phyloP scores from a whole-genome alignment of 176 grass and related monocot species.

The Aegilops longissima region DNA sequence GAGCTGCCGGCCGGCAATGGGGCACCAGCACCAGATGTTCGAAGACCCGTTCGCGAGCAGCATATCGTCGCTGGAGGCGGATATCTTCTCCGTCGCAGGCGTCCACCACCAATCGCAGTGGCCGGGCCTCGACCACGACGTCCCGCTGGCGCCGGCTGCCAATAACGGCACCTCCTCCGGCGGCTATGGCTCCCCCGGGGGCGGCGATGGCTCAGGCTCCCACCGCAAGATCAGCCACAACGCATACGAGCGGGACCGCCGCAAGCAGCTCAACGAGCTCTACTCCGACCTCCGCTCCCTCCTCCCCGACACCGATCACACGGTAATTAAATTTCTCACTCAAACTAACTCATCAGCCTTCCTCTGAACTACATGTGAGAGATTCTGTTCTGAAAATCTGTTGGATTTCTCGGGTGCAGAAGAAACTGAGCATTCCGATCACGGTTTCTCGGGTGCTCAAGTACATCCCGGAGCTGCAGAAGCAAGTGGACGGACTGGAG shows the following conservation, averaged over 20 bases:
- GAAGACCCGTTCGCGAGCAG: slow-evolving; percentile 55
- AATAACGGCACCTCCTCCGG: slow-evolving; percentile 29
- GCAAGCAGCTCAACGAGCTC: slow-evolving; percentile 87
- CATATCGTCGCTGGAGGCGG: slow-evolving; percentile 35
- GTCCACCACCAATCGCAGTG: slow-evolving; percentile 23
- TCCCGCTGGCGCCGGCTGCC: slow-evolving; percentile 15
- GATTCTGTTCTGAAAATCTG: background rate
- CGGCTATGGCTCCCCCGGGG: background rate
- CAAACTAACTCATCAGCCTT: background rate
- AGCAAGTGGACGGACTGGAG: slow-evolving; percentile 48
- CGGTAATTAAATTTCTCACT: background rate
- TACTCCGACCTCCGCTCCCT: slow-evolving; percentile 74
- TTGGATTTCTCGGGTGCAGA: slow-evolving; percentile 31
- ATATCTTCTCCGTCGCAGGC: slow-evolving; percentile 30
- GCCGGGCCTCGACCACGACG: slow-evolving; percentile 44
- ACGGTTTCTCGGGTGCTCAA: slow-evolving; percentile 68
- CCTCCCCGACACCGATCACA: slow-evolving; percentile 68
- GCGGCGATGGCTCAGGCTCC: slow-evolving; percentile 30
- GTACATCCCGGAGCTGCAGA: slow-evolving; percentile 87
- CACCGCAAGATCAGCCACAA: slow-evolving; percentile 81
- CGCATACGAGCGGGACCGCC: slow-evolving; percentile 84
- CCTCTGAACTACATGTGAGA: background rate
- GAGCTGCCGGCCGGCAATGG: slow-evolving; percentile 24
- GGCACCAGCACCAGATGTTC: slow-evolving; percentile 27
- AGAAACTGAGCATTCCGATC: slow-evolving; percentile 79